These are phyloP conservation scores for Yarrowia galli DNA, from an alignment of 1,139 yeast genomes.

Conservation along the genomic window DNA sequence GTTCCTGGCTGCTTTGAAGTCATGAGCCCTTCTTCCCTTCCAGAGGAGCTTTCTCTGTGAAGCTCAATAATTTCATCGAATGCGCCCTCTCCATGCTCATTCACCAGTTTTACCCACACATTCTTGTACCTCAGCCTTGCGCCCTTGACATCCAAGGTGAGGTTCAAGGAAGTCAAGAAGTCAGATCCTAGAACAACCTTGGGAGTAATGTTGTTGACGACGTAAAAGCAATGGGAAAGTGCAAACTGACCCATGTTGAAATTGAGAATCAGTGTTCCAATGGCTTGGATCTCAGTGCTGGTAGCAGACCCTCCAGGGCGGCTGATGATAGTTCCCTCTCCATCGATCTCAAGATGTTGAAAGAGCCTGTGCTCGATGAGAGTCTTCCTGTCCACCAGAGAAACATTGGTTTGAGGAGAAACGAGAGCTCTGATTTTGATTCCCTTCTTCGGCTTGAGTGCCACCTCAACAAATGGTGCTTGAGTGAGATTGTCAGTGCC, in stretches of 20 bases:
- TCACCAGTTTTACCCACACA: slow-evolving; percentile 19
- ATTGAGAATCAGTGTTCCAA: slow-evolving; percentile 29
- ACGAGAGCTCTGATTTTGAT: slow-evolving; percentile 22
- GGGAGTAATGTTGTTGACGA: slow-evolving; percentile 17
- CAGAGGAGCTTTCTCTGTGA: background rate
- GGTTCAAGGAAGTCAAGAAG: slow-evolving; percentile 12
- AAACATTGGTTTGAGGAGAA: slow-evolving; percentile 24
- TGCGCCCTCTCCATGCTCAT: slow-evolving; percentile 26
- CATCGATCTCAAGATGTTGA: slow-evolving; percentile 22
- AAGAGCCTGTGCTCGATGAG: slow-evolving; percentile 32
- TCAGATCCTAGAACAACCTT: slow-evolving; percentile 20
- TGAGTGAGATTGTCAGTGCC: slow-evolving; percentile 12
- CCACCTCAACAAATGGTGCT: slow-evolving; percentile 28
- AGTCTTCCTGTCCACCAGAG: slow-evolving; percentile 24
- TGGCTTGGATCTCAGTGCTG: slow-evolving; percentile 2
- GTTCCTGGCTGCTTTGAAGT: background rate
- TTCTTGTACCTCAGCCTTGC: slow-evolving; percentile 24
- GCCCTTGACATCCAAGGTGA: slow-evolving; percentile 18
- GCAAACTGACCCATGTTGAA: slow-evolving; percentile 37
- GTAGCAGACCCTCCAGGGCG: slow-evolving; percentile 20
- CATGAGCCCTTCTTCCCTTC: background rate
- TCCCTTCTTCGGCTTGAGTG: slow-evolving; percentile 28
- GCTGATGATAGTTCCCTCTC: slow-evolving; percentile 12
- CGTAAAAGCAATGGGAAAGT: slow-evolving; percentile 25
- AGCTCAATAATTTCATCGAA: slow-evolving; percentile 8